Base-by-base conservation (phyloP, 257 asterid genomes). In the Paraleonurus japonicus region DNA sequence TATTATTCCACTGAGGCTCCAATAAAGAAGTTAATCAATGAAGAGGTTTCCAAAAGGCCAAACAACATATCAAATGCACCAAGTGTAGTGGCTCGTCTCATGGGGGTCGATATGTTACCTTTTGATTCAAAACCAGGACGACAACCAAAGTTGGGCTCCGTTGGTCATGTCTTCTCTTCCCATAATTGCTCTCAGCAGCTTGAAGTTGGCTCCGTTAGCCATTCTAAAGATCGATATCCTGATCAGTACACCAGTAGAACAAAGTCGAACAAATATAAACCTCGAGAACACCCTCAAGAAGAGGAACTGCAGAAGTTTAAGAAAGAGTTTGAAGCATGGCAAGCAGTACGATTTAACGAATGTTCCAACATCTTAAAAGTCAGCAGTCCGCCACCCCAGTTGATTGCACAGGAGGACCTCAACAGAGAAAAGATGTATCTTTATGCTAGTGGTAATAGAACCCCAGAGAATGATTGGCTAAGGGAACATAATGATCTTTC, bases 241-340 rank as follows among this genome's bases (percentile, higher is more conserved):
- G 84, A 81, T 75, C 78, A 57, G 39, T 43, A 55, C 79, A 78
- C 67, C 39, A 72, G 69, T 71, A 64, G 53, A 27, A 26, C 26
- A 64, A 88, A 76, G 71, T 63, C 15, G 75, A 75, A 77, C 72
- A 94, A 80, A 85, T 88, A 87, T 47, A 91, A 80, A 67, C 85
- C 82, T 11, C 86, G 98, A 57, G 98, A 89, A 78, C 99, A 95
- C 75, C 99, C 99, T 76, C 99, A 95, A 79, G 99, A 95, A 79
- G 95, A 85, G 81, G 96, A 95, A 79, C 82, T 95, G 23, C 95
- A 89, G 81, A 95, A 87, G 86, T 95, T 95, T 53, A 95, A 95
- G 90, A 89, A 83, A 80, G 99, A 95, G 50, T 95, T 95, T 61
- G 99, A 85, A 83, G 97, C 96, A 74, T 92, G 95, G 89, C 98